Percentiles rank a stretch among this genome's conserved stretches.
These are phyloP conservation scores for Arachnopeziza araneosa DNA, from an alignment of 2,329 filamentous ascomycete genomes.

Conservation along the genomic window DNA sequence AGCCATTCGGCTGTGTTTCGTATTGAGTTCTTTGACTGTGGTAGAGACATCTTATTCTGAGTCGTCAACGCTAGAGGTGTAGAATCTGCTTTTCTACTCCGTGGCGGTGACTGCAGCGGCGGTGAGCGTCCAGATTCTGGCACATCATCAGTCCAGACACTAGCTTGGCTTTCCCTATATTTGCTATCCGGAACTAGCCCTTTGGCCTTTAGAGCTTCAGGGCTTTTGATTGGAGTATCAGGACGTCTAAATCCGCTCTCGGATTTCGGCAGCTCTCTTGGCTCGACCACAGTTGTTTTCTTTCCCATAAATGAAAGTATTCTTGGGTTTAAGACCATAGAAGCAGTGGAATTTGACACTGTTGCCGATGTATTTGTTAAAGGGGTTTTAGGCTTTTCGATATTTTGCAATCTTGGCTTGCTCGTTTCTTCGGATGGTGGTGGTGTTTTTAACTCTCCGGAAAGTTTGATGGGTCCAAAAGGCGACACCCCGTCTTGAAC, in stretches of 20 bases:
- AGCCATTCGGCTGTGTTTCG: conserved; percentile 14
- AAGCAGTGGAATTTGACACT: background rate
- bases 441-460: conserved; percentile 11
- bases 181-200: background rate
- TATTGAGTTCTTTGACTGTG: conserved; percentile 3
- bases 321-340: background rate
- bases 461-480: conserved; percentile 21
- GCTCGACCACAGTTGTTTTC: background rate
- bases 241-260: background rate
- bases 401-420: conserved; percentile 18
- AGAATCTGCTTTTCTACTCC: background rate
- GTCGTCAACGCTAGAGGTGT: background rate
- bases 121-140: conserved; percentile 10
- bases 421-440: conserved; percentile 14
- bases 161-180: conserved; percentile 22
- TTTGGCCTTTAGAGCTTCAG: conserved; percentile 1
- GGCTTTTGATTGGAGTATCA: background rate
- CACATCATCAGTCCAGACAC: conserved; percentile 26
- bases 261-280: background rate
- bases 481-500: conserved; percentile 22
- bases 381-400: conserved; percentile 3
- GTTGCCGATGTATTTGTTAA: conserved; percentile 1
- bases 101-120: conserved; percentile 7
- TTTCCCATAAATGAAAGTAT: conserved; percentile 2
- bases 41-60: conserved; percentile 5